Base-by-base conservation (phyloP, 73 alveolate genomes). In the Paramecium pentaurelia region DNA sequence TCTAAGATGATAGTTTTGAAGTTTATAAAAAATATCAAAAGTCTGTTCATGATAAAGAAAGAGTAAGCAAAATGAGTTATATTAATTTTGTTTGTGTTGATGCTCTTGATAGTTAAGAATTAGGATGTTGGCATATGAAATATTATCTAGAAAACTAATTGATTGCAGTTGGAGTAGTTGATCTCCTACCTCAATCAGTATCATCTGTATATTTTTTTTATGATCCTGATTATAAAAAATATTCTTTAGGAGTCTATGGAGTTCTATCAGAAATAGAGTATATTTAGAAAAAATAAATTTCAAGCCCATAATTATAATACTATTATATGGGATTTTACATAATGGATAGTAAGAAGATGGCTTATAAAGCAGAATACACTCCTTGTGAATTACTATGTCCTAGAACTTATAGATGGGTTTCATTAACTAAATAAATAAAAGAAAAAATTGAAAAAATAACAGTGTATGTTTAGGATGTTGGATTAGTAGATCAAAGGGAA, bases 111-210 rank as follows among this genome's bases (percentile, higher is more conserved):
- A 32, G 51, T 34, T 93, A 95, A 5, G 96, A 93, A 42, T 93
- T 93, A 42, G 99, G 99, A 9, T 64, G 97, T 40, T 98, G 92
- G 94, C 98, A 97, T 92, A 96, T 97, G 95, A 95, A 96, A 59
- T 99, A 98, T 93, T 88, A 98, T 60, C 94, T 98, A 22, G 99
- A 97, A 94, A 99, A 98, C 8, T 93, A 95, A 73, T 95, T 98
- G 28, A 93, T 97, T 1, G 99, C 99, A 10, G 98, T 98, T 8
- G 97, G 99, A 11, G 98, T 95, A 12, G 77, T 86, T 8, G 99
- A 98, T 77, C 93, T 98, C 16, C 83, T 96, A 25, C 99, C 98
- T n/a, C 58, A 60, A 14, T 90, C 92, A 9, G 68, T 94, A 20
- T 91, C 95, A 77, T 93, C 97, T 32, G 97, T 86, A 1, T 98